Evolutionary conservation across 1,284 basidiomycete genomes (phyloP), one percentile per base, ranked within the genome.

Genomic region (Amylostereum areolatum): DNA sequence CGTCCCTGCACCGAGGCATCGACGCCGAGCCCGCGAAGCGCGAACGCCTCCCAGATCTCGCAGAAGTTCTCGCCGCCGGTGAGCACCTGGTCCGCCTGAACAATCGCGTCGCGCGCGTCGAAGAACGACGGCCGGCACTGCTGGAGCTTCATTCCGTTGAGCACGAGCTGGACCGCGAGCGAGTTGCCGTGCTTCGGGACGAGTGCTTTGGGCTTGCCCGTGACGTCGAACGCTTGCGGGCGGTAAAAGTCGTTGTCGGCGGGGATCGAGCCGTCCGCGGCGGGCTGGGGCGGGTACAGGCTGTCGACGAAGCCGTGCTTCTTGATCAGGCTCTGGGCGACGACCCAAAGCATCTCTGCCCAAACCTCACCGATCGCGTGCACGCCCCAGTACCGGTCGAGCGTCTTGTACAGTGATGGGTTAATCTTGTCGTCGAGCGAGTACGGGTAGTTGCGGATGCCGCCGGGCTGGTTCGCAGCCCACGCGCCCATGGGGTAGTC

Each of bases 361-460:
- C 94, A 97, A 52, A 97, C 94, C 69, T 95, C 93, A 51, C 93
- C 92, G 53, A 94, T 89, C 36, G 90, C 89, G 65, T 94, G 91
- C 52, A 93, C 90, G 48, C 89, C 89, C 85, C 89, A 94, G 72
- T 92, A 94, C 18, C 89, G 89, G 74, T 97, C 92, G 40, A 98
- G 85, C n/a, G 89, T 95, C 79, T 93, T 89, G 78, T 97, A 98
- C 1, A 85, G 90, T 52, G 88, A 90, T 0, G 93, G 95, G 75
- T 97, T 97, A 66, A 88, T 62, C 9, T 80, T 81, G 39, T 74
- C 68, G 70, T 92, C 80, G 57, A 83, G 63, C 32, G 90, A 89
- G 73, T 96, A 97, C 9, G 77, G 66, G 69, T 83, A 98, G 74
- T 94, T 92, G 50, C 95, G 77, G 66, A 98, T 97, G 47, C 95